Base-by-base conservation (phyloP, 2,329 filamentous ascomycete genomes). In the Arthrobotrys iridis region DNA sequence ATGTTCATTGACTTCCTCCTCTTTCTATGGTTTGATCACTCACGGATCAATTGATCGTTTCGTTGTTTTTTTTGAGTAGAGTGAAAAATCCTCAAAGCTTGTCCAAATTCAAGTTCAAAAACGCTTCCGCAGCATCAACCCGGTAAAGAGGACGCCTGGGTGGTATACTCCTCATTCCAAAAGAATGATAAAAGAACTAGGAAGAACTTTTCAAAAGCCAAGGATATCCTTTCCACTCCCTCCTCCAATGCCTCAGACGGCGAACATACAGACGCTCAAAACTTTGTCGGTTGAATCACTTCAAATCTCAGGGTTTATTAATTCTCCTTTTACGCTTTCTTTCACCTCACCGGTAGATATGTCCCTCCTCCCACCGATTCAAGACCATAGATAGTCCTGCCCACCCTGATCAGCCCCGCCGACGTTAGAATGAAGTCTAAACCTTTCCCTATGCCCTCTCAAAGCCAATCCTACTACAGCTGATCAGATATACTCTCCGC, bases 291-390 rank as follows among this genome's bases (percentile, higher is more conserved):
- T 13, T 58, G 52, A 40, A 37, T 58, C 35, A 24, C 40, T 58
- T 58, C 52, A 37, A 41, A 40, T n/a, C 22, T 18, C 2, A 15
- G 22, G 37, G 20, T 43, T 59, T 28, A 20, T 33, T 13, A 15
- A 46, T 64, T 71, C 66, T 48, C 18, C 66, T 63, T 55, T 63
- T 71, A 58, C 66, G 66, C 48, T 64, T 71, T 71, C 66, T 64
- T 71, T 71, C 66, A 71, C 18, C 66, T 57, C 58, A 62, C 37
- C 7, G 3, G 11, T 7, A 37, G 4, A 48, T 43, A 57, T 37
- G 46, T 40, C 28, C 41, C 58, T 8, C 10, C 46, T 59, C 57
- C 22, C 26, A 6, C 37, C 11, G 45, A 55, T 37, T 41, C 43
- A 40, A 57, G 20, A 40, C 20, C 30, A 64, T 30, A 48, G 18